Base-by-base conservation (phyloP, 2,329 filamentous ascomycete genomes). In the Fusarium pseudoanthophilum region DNA sequence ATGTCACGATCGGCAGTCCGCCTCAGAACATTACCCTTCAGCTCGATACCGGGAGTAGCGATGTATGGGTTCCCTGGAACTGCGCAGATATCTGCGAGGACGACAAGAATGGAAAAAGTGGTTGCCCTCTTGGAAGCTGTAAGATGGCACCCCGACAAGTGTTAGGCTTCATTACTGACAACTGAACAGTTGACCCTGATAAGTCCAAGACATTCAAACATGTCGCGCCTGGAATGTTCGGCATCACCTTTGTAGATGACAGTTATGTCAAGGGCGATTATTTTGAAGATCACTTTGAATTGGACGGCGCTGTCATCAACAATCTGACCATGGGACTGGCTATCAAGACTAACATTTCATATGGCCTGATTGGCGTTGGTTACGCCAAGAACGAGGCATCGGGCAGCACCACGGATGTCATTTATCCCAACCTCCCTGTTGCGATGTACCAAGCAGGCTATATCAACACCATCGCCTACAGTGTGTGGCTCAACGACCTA, bases 391-490 rank as follows among this genome's bases (percentile, higher is more conserved):
- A 89, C 73, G 87, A 90, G 75, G 87, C 87, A 30, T 78, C 78
- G 14, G 60, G 74, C 14, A 67, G 73, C 30, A 81, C 79, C 5
- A 77, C 79, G 5, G 74, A 78, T 24, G 60, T 64, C 11, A 79
- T 79, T 0, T 90, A 90, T 69, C 78, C 83, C 16, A 90, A 95
- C 71, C 83, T 95, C 18, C 90, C 93, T 2, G 83, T 91, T 68
- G 84, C 88, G 61, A 87, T 96, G 83, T 85, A 89, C 45, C 82
- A 90, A 48, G 85, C 91, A 64, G 90, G 89, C 24, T 78, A 89
- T 59, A 93, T 93, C 80, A 89, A 89, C 69, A 88, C 87, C 16
- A 88, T 90, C 45, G 91, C 92, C 5, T 94, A 93, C 82, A 93
- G 91, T 66, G 81, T 95, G 28, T 94, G 91, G 91, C 83, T 90